These are phyloP conservation scores for Malus asiatica DNA, from an alignment of 306 rosid species.

Conservation along the genomic window DNA sequence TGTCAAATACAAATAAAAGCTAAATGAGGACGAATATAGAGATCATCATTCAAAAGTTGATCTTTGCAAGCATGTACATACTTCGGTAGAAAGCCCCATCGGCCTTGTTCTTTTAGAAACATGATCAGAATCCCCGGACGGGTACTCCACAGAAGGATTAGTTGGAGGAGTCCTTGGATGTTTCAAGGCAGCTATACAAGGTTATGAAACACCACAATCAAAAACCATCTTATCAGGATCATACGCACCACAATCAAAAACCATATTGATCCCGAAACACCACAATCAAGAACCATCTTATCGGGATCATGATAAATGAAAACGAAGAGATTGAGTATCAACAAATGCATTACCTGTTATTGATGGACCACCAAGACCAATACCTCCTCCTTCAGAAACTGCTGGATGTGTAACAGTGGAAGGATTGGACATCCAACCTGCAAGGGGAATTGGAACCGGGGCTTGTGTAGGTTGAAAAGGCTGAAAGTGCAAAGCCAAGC, in stretches of 20 bases:
- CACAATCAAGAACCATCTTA: conserved; percentile 6
- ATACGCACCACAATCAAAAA: neutral
- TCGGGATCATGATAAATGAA: conserved; percentile 5
- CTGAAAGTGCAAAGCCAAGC: conserved; percentile 35
- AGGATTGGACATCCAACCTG: conserved; percentile 99
- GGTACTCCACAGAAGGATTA: conserved; percentile 84
- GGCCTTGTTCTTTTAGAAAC: conserved; percentile 86
- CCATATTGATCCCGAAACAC: conserved; percentile 10
- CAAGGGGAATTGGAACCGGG: conserved; percentile 64
- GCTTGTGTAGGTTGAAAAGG: conserved; percentile 86
- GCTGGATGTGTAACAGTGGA: conserved; percentile 80
- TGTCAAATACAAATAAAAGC: conserved; percentile 3
- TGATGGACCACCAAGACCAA: conserved; percentile 95
- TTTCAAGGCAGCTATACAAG: conserved; percentile 74
- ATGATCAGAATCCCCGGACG: conserved; percentile 88
- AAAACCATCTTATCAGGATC: too few species aligned
- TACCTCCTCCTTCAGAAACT: conserved; percentile 85
- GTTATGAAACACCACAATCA: conserved; percentile 8
- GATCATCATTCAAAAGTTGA: neutral
- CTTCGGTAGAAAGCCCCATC: conserved; percentile 86
- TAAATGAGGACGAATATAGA: neutral
- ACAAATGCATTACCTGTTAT: conserved; percentile 57
- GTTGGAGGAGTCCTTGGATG: conserved; percentile 96
- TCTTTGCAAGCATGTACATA: conserved; percentile 17
- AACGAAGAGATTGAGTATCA: conserved; percentile 9